Evolutionary conservation across 139 green algal species (phyloP).

Genomic region (Cymbomonas tetramitiformis): DNA sequence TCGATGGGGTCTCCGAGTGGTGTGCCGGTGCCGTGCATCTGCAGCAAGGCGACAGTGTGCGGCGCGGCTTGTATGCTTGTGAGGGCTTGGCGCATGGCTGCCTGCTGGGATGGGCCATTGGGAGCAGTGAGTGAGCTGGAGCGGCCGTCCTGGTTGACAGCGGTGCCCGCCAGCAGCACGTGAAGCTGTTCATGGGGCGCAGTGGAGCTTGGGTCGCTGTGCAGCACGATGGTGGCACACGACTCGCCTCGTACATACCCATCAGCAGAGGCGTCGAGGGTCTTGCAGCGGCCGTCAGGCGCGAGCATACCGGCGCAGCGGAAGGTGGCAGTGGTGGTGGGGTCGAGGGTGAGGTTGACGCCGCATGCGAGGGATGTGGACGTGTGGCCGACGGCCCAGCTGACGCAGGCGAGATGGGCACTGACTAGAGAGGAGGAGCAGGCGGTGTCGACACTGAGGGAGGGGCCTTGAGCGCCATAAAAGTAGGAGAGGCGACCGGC

Average conservation of each 20-base stretch:
- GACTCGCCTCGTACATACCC: slow-evolving; percentile 38
- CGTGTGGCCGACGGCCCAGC: background rate
- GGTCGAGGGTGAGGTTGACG: background rate
- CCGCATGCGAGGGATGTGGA: background rate
- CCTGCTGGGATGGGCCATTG: slow-evolving; percentile 67
- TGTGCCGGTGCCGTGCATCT: slow-evolving; percentile 72
- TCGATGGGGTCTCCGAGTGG: slow-evolving; percentile 75
- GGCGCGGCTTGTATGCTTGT: slow-evolving; percentile 14
- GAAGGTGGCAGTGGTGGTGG: slow-evolving; percentile 16
- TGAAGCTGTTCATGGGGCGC: background rate
- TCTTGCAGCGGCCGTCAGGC: slow-evolving; percentile 66
- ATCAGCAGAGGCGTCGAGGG: slow-evolving; percentile 58
- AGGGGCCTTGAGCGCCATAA: slow-evolving; percentile 44
- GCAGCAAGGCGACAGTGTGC: slow-evolving; percentile 20
- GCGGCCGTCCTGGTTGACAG: slow-evolving; percentile 67
- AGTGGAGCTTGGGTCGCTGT: background rate
- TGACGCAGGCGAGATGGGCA: slow-evolving; percentile 8
- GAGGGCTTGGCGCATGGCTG: slow-evolving; percentile 45
- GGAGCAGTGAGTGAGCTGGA: slow-evolving; percentile 66
- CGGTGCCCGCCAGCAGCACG: slow-evolving; percentile 5
- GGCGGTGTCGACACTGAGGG: slow-evolving; percentile 39
- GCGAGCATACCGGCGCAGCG: slow-evolving; percentile 44
- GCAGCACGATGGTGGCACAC: background rate
- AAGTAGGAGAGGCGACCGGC: slow-evolving; percentile 51
- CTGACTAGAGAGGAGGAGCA: slow-evolving; percentile 14